Evolutionary conservation across 1,284 basidiomycete species (phyloP), one percentile per base, ranked within the genome.

Genomic region (Melampsora larici-populina): DNA sequence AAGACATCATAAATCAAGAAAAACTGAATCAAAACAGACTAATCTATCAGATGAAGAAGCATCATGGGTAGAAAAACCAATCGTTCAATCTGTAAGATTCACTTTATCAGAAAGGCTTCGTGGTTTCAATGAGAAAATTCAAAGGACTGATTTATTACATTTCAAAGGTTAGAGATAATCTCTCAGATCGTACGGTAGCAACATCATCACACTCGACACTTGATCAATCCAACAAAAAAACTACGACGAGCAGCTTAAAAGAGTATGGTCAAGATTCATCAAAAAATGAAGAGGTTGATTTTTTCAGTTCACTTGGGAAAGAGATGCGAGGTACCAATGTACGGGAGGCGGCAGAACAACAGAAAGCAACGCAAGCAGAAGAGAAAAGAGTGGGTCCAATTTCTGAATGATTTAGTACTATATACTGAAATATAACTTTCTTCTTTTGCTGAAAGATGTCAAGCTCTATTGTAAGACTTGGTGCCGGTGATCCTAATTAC

Each of bases 401-500:
- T 4, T 65, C 36, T 0, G 21, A n/a, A 36, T 33, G 29, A 18
- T 31, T 65, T 21, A 11, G 11, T 18, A 11, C 17, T 6, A 46
- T 40, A 11, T 24, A 9, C 43, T 29, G 26, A 36, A 15, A 17
- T 40, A 5, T 24, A n/a, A n/a, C n/a, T n/a, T n/a, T 17, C 5
- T 60, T 60, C 1, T n/a, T 29, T 60, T 60, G 55, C 8, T 60
- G 6, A 3, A 8, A 78, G 75, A 55, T 60, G n/a, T 70, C 68
- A 24, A 78, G 60, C 31, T 70, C 48, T 31, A 78, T 78, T 48
- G 69, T 70, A 51, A 43, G 68, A n/a, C 36, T 78, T 11, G 75
- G 75, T 69, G 75, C 68, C 48, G 75, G 29, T 29, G 68, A 70
- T 78, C 68, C 75, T 5, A 67, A 77, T 33, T 70, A 77, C 29